phyloP scores from a whole-genome alignment of 352 stramenopile genomes.

The Globisporangium iwayamae region DNA sequence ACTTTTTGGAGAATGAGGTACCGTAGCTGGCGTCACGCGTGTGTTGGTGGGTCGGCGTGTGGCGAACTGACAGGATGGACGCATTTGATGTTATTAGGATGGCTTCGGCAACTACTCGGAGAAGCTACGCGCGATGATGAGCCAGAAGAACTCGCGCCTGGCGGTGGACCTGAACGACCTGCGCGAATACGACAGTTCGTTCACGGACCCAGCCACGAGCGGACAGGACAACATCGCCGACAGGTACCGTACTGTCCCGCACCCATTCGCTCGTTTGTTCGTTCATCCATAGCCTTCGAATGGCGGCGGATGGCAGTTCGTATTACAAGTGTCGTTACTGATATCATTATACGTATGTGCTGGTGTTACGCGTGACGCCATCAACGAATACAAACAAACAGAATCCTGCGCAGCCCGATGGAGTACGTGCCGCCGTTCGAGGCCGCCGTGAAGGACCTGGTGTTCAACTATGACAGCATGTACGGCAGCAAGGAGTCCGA shows the following conservation, averaged over 20 bases:
- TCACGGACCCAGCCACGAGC: slow-evolving; percentile 55
- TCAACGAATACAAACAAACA: slow-evolving; percentile 5
- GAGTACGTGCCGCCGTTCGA: slow-evolving; percentile 86
- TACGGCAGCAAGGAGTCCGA: slow-evolving; percentile 78
- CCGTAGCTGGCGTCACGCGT: not conserved
- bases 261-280: not conserved
- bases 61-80: not conserved
- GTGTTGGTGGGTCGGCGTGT: not conserved
- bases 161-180: slow-evolving; percentile 90
- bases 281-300: not conserved
- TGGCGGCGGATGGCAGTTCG: not conserved
- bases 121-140: slow-evolving; percentile 82
- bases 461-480: slow-evolving; percentile 80
- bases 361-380: not conserved
- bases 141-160: slow-evolving; percentile 66
- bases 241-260: slow-evolving; percentile 12
- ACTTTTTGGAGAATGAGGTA: slow-evolving; percentile 79
- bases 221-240: slow-evolving; percentile 77
- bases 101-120: slow-evolving; percentile 75
- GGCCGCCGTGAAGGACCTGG: slow-evolving; percentile 70
- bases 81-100: slow-evolving; percentile 20
- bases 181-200: slow-evolving; percentile 85
- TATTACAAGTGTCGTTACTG: not conserved
- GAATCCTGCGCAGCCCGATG: slow-evolving; percentile 72
- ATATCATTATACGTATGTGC: not conserved